These are phyloP conservation scores for Linnemannia zychae DNA, from an alignment of 192 early-diverging fungal genomes.

Conservation along the genomic window DNA sequence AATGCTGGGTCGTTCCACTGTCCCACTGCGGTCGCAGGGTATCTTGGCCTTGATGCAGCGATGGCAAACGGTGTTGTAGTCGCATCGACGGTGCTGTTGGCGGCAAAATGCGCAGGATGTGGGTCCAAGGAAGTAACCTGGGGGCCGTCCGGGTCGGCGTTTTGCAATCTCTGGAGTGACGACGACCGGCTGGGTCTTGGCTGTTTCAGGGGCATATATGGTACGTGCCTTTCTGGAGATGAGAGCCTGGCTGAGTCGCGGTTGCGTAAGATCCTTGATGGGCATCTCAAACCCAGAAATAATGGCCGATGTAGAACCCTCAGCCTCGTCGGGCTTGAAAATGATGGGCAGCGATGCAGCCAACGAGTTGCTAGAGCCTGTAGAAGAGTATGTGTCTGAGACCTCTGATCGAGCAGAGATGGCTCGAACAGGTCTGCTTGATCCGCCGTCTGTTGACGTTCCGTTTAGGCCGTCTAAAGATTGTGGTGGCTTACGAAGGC, in stretches of 20 bases:
- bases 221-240: slow-evolving; percentile 39
- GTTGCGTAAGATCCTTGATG: slow-evolving; percentile 14
- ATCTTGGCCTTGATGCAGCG: slow-evolving; percentile 54
- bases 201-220: slow-evolving; percentile 25
- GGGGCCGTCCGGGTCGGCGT: slow-evolving; percentile 43
- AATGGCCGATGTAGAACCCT: neutral
- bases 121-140: slow-evolving; percentile 49
- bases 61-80: slow-evolving; percentile 42
- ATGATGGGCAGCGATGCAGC: neutral
- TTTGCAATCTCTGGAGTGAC: neutral
- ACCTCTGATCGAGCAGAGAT: neutral
- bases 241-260: slow-evolving; percentile 22
- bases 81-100: slow-evolving; percentile 46
- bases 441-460: neutral
- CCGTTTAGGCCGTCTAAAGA: neutral
- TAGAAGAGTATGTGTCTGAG: neutral
- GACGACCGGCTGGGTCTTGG: neutral
- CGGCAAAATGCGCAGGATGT: slow-evolving; percentile 50
- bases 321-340: slow-evolving; percentile 1
- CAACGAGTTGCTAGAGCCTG: neutral
- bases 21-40: slow-evolving; percentile 47
- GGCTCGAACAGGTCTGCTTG: neutral
- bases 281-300: slow-evolving; percentile 18
- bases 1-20: slow-evolving; percentile 48
- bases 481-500: neutral